These are phyloP conservation scores for Hyaloscypha variabilis DNA, from an alignment of 495 filamentous ascomycete genomes.

Conservation along the genomic window DNA sequence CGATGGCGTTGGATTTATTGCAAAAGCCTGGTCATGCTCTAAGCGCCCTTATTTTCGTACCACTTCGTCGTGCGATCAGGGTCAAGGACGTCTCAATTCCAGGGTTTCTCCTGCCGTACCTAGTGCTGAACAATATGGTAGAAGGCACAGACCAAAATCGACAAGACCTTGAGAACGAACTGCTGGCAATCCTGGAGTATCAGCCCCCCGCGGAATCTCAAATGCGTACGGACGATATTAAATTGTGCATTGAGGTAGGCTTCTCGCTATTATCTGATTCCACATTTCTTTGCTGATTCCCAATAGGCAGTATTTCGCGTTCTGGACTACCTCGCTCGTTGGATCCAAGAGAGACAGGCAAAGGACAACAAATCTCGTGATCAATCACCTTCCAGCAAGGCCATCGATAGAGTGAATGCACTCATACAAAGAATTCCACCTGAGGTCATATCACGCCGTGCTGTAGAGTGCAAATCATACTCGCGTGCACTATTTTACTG, in stretches of 20 bases:
- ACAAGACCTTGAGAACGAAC: constrained; percentile 67
- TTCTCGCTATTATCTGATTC: not conserved
- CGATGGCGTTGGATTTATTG: constrained; percentile 79
- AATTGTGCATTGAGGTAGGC: constrained; percentile 81
- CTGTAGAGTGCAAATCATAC: constrained; percentile 90
- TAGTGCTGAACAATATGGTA: constrained; percentile 76
- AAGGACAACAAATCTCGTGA: constrained; percentile 30
- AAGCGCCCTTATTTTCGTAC: constrained; percentile 73
- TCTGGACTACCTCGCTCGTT: constrained; percentile 87
- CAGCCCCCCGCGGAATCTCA: constrained; percentile 56
- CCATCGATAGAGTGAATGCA: constrained; percentile 56
- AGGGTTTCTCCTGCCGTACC: constrained; percentile 84
- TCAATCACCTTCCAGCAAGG: not conserved
- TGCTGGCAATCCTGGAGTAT: constrained; percentile 68
- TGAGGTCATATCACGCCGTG: constrained; percentile 80
- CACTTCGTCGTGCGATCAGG: constrained; percentile 76
- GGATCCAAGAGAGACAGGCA: constrained; percentile 79
- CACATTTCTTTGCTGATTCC: not conserved
- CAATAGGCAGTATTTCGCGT: constrained; percentile 82
- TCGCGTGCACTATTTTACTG: constrained; percentile 90
- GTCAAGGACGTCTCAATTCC: constrained; percentile 82
- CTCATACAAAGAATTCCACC: constrained; percentile 76
- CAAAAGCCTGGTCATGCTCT: constrained; percentile 70
- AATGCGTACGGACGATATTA: constrained; percentile 65
- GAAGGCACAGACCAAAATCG: constrained; percentile 65